Evolutionary conservation across 2,329 filamentous ascomycete genomes (phyloP).

Genomic region (Aureobasidium sp.): DNA sequence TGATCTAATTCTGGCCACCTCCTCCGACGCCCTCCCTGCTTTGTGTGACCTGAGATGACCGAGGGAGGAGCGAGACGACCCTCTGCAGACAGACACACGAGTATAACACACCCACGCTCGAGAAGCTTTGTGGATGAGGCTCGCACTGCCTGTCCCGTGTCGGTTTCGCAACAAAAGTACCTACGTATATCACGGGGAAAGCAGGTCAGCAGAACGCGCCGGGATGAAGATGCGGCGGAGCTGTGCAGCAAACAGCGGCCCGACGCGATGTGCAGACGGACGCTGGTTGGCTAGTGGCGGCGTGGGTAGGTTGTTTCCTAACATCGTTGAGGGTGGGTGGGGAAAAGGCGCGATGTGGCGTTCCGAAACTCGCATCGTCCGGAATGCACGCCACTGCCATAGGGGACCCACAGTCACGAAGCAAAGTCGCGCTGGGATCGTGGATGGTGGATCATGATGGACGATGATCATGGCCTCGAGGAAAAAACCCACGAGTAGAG

Average conservation of each 20-base stretch:
- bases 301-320: neutral
- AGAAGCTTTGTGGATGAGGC: conserved; percentile 7
- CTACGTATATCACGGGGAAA: conserved; percentile 6
- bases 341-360: conserved; percentile 12
- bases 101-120: neutral
- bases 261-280: conserved; percentile 11
- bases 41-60: neutral
- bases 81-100: neutral
- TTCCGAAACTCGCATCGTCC: conserved; percentile 9
- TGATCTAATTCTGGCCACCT: conserved; percentile 6
- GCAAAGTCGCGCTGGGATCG: conserved; percentile 13
- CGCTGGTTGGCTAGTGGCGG: conserved; percentile 7
- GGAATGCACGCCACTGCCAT: conserved; percentile 11
- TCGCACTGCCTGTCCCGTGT: neutral
- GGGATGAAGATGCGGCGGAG: conserved; percentile 8
- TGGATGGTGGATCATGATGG: conserved; percentile 7
- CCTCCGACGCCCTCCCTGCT: neutral
- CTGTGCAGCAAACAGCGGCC: conserved; percentile 11
- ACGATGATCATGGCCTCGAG: conserved; percentile 1
- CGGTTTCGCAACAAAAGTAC: conserved; percentile 6
- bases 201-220: conserved; percentile 12
- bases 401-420: conserved; percentile 7
- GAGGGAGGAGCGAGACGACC: neutral
- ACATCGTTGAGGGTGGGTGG: conserved; percentile 12
- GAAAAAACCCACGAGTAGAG: conserved; percentile 1